Percentiles rank a stretch among this genome's conserved stretches.
Evolutionary conservation across 2,329 filamentous ascomycete species (phyloP).

Genomic region (Sarocladiaceae sp.): DNA sequence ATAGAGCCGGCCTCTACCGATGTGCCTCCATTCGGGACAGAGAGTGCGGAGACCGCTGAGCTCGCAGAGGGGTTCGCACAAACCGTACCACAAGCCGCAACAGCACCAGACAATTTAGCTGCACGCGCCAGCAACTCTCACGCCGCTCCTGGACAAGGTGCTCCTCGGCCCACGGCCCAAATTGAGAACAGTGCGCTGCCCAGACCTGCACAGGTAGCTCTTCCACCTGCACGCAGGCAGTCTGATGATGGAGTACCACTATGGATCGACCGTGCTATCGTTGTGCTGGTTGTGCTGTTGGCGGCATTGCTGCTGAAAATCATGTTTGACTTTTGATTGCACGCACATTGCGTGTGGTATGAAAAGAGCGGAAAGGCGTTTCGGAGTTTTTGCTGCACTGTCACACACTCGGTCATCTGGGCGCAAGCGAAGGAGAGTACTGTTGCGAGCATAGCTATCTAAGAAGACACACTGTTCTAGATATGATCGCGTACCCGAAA

Average conservation of each 20-base stretch:
- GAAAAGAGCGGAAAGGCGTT: constrained; percentile 1
- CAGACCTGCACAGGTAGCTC: constrained; percentile 6
- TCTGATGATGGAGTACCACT: constrained; percentile 51
- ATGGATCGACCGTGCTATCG: constrained; percentile 81
- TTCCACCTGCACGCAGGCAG: constrained; percentile 16
- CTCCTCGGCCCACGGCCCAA: constrained; percentile 17
- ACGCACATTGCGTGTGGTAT: neutral
- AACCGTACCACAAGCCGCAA: constrained; percentile 31
- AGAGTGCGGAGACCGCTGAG: constrained; percentile 40
- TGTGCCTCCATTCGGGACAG: constrained; percentile 7
- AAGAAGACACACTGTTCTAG: neutral
- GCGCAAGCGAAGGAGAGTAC: neutral
- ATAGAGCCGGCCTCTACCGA: neutral
- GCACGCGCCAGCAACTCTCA: neutral
- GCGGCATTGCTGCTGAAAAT: constrained; percentile 64
- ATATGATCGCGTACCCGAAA: too few relatives aligned
- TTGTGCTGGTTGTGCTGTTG: constrained; percentile 65
- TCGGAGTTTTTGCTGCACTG: neutral
- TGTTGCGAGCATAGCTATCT: neutral
- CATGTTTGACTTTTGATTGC: constrained; percentile 27
- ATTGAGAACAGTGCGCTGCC: constrained; percentile 5
- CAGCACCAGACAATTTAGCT: neutral
- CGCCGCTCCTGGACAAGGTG: neutral
- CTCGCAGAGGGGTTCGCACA: constrained; percentile 56
- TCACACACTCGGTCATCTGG: neutral